Evolutionary conservation across 1,139 yeast species (phyloP), one percentile per base, ranked within the genome.

Genomic region (Scheffersomyces illinoinensis): DNA sequence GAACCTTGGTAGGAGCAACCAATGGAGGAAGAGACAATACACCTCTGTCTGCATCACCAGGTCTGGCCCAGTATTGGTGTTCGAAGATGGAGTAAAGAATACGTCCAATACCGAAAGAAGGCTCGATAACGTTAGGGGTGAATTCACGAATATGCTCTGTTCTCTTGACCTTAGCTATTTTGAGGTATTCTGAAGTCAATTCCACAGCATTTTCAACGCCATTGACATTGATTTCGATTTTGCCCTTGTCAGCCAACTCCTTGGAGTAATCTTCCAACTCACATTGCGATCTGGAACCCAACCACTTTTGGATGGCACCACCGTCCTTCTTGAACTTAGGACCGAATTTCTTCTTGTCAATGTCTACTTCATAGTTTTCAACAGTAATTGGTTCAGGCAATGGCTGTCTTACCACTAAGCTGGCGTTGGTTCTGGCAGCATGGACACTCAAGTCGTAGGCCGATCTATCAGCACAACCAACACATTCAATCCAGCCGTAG

Each of bases 401-500:
- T 58, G 91, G 85, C 80, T 96, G 91, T 83, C 98, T 91, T 55
- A 95, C 99, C 61, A 93, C 93, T 71, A 96, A 83, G 77, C 92
- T 93, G 78, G 92, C 97, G 76, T 93, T 93, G 61, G 99, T 96
- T 77, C 92, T 90, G 59, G 96, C 96, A 55, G 98, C 79, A 74
- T 96, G 99, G 59, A 96, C 99, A 57, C 95, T 85, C 76, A 96
- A 86, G 79, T 96, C 99, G 74, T 93, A 96, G 53, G 99, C 99
- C 55, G 97, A 91, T 82, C 99, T 89, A 78, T 96, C 99, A 63
- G 99, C 99, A 82, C 99, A 95, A 67, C 99, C 99, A 72, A 95
- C 98, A 87, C 99, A 95, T 81, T 96, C 99, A 69, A 96, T 90
- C 99, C 99, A 96, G 67, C 99, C 98, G 72, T 91, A 96, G 49